Conservation (phyloP, 805 yeast genomes). For the Wickerhamiella dianesei region DNA sequence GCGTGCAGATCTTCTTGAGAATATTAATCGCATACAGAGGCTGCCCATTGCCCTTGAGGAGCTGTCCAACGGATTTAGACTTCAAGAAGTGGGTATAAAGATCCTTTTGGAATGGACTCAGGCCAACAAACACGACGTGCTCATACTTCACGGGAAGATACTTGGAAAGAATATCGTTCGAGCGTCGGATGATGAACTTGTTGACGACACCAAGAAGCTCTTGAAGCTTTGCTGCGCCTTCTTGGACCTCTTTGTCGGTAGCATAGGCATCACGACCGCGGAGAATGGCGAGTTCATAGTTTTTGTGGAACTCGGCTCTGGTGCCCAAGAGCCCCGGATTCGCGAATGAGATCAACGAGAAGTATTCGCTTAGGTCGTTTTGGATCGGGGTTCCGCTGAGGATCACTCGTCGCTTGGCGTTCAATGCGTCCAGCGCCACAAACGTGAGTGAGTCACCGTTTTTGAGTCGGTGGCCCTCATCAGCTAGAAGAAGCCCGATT, state of each 20-base stretch:
- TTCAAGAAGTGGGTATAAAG: conserved; percentile 64
- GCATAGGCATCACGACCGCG: conserved; percentile 85
- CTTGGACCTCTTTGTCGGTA: conserved; percentile 55
- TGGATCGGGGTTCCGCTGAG: conserved; percentile 95
- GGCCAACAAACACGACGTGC: conserved; percentile 83
- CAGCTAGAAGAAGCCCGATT: conserved; percentile 76
- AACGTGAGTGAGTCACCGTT: conserved; percentile 89
- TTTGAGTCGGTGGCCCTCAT: conserved; percentile 72
- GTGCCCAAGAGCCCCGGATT: conserved; percentile 89
- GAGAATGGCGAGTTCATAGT: conserved; percentile 68
- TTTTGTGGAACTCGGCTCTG: conserved; percentile 67
- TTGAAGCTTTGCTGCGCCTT: conserved; percentile 54
- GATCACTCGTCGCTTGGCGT: conserved; percentile 79
- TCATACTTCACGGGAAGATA: conserved; percentile 93
- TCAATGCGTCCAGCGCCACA: conserved; percentile 68
- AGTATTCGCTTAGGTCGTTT: conserved; percentile 87
- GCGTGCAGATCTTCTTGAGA: conserved; percentile 83
- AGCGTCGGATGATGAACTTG: conserved; percentile 82
- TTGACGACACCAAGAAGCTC: conserved; percentile 69
- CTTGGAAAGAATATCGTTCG: conserved; percentile 87
- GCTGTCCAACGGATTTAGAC: conserved; percentile 59
- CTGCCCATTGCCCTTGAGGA: conserved; percentile 47
- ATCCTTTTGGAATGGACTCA: conserved; percentile 61
- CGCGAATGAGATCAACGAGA: conserved; percentile 78
- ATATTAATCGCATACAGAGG: conserved; percentile 83